These are phyloP conservation scores for Starmerella floris DNA, from an alignment of 805 yeast species.

Conservation along the genomic window DNA sequence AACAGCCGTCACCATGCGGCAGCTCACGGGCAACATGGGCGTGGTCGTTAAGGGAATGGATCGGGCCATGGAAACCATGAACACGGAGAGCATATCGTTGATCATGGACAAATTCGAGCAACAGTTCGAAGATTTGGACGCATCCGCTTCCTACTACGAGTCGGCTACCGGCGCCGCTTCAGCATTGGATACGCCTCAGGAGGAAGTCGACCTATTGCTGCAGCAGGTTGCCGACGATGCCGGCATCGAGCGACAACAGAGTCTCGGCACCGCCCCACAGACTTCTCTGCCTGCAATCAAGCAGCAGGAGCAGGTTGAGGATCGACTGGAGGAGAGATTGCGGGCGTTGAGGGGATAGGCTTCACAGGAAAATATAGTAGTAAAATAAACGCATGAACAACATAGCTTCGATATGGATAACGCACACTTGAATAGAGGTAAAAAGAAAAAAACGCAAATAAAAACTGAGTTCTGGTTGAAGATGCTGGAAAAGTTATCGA, in stretches of 20 bases:
- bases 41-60: constrained; percentile 93
- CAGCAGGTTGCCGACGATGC: constrained; percentile 94
- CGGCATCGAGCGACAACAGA: constrained; percentile 82
- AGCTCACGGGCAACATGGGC: constrained; percentile 88
- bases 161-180: constrained; percentile 76
- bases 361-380: too few species aligned
- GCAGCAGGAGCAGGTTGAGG: constrained; percentile 59
- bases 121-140: constrained; percentile 92
- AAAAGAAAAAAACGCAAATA: too few species aligned
- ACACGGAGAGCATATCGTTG: constrained; percentile 76
- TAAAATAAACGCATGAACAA: background rate
- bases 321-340: constrained; percentile 70
- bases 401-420: background rate
- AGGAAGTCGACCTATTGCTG: constrained; percentile 82
- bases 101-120: constrained; percentile 95
- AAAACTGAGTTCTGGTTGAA: too few species aligned
- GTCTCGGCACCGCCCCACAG: constrained; percentile 37
- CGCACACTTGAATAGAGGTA: too few species aligned
- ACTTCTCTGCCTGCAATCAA: constrained; percentile 39
- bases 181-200: constrained; percentile 85
- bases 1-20: constrained; percentile 95
- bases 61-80: constrained; percentile 88
- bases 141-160: constrained; percentile 85
- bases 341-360: constrained; percentile 62
- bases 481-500: too few species aligned